These are phyloP conservation scores for Eutrema japonicum DNA, from an alignment of 345 rosid genomes.

Conservation along the genomic window DNA sequence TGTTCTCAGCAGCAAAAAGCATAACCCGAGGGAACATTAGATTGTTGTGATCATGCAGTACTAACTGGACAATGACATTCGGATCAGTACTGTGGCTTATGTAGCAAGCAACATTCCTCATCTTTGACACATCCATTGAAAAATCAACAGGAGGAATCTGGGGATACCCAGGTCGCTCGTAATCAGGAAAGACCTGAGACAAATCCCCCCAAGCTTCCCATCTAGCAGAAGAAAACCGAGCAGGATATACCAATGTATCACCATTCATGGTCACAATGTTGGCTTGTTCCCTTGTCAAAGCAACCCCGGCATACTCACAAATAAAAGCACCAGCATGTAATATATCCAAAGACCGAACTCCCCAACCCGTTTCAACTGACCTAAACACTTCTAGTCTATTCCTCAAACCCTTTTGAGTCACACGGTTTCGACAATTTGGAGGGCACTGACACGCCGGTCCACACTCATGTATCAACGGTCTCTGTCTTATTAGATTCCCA, in stretches of 20 bases:
- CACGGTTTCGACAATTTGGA: slow-evolving; percentile 76
- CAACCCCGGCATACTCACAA: slow-evolving; percentile 88
- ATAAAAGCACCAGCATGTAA: slow-evolving; percentile 88
- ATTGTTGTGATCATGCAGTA: slow-evolving; percentile 84
- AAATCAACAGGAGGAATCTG: slow-evolving; percentile 82
- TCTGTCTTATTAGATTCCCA: slow-evolving; percentile 74
- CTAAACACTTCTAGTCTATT: slow-evolving; percentile 83
- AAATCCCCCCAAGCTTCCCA: slow-evolving; percentile 94
- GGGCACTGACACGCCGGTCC: slow-evolving; percentile 79
- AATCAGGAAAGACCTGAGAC: slow-evolving; percentile 64
- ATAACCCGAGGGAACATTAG: slow-evolving; percentile 88
- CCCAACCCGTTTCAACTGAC: slow-evolving; percentile 93
- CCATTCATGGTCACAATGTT: slow-evolving; percentile 80
- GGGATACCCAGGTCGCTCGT: slow-evolving; percentile 62
- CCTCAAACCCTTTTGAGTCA: slow-evolving; percentile 72
- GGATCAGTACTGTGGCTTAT: slow-evolving; percentile 86
- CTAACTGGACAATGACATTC: slow-evolving; percentile 82
- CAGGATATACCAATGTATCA: slow-evolving; percentile 74
- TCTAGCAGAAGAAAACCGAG: slow-evolving; percentile 59
- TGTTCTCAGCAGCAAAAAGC: slow-evolving; percentile 90
- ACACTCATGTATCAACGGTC: slow-evolving; percentile 80
- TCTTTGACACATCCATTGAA: slow-evolving; percentile 91
- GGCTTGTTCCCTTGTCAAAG: slow-evolving; percentile 87
- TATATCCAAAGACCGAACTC: slow-evolving; percentile 86
- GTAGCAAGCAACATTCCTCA: slow-evolving; percentile 96